Evolutionary conservation across 306 rosid genomes (phyloP), one percentile per base, ranked within the genome.

Genomic region (Prunus campanulata): DNA sequence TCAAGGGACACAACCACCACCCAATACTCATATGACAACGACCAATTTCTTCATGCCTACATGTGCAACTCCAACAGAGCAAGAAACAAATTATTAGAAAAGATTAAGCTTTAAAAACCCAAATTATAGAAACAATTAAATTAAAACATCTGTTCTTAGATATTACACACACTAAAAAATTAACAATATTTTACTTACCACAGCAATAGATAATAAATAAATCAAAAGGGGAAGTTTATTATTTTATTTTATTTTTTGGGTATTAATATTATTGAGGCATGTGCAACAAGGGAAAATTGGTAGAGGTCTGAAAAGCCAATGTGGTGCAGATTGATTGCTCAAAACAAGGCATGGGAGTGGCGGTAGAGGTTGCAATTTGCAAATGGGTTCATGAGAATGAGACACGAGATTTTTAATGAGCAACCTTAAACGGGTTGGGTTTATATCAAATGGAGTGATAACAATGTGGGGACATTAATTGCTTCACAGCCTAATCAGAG

Each of bases 1-100:
- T 59, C 54, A 75, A 49, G 50, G 18, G 66, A 35, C 42, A 35
- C 42, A 35, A 80, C 48, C 49, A 49, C 50, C 69, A 77, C 68
- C 52, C 52, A 9, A n/a, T 2, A 10, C 51, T 9, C 51, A 48
- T 48, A 12, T 11, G 3, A 48, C 51, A 54, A 46, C 55, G 51
- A 75, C 62, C 75, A 15, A 29, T 48, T 47, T 18, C 72, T 68
- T 35, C 42, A 35, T 35, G 42, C 8, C 42, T 35, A 35, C 42
- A 35, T 35, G 42, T 35, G 0, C 42, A 35, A 5, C 42, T 35
- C 42, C 6, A 35, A 39, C 44, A 6, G 44, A 7, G 2, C 44
- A 39, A 39, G 44, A 39, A 39, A 39, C 44, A 6, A 39, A 39
- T 39, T 7, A 39, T 39, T 39, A 39, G 2, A 39, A 39, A 39